Evolutionary conservation across 768 basidiomycete species (phyloP).

Genomic region (Podaxis carcinomalis): DNA sequence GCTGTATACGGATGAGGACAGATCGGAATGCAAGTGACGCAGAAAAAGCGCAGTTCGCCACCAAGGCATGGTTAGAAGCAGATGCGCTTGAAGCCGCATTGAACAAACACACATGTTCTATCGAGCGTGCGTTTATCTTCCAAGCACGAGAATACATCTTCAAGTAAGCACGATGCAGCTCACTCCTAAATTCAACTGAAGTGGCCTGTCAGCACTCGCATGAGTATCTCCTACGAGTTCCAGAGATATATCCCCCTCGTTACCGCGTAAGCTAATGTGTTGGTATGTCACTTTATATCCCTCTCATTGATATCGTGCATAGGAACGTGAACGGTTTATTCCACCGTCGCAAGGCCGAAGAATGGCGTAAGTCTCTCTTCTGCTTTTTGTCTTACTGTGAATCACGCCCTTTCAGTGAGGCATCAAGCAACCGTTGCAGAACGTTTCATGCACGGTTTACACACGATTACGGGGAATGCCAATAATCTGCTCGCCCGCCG

Average conservation of each 20-base stretch:
- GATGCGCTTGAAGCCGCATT: conserved; percentile 62
- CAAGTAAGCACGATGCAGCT: conserved; percentile 50
- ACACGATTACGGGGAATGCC: conserved; percentile 54
- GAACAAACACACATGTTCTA: conserved; percentile 58
- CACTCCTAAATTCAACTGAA: not conserved
- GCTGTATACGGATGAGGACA: conserved; percentile 60
- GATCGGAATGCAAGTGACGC: conserved; percentile 33
- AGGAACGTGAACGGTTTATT: conserved; percentile 41
- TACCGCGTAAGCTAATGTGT: conserved; percentile 37
- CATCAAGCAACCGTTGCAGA: conserved; percentile 60
- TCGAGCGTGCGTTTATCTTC: conserved; percentile 66
- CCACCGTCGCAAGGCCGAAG: conserved; percentile 54
- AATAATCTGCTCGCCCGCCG: conserved; percentile 47
- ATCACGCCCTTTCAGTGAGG: conserved; percentile 35
- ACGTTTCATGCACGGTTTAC: conserved; percentile 55
- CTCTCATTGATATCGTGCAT: not conserved
- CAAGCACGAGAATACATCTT: conserved; percentile 72
- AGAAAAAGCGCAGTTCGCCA: conserved; percentile 58
- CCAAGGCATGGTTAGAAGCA: conserved; percentile 67
- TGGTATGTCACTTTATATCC: not conserved
- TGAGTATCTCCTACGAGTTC: conserved; percentile 69
- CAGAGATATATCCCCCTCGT: conserved; percentile 59
- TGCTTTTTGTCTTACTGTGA: not conserved
- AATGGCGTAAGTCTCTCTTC: conserved; percentile 53
- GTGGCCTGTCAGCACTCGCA: conserved; percentile 46